These are phyloP conservation scores for Coleophoma cylindrospora DNA, from an alignment of 2,329 filamentous ascomycete species.

Conservation along the genomic window DNA sequence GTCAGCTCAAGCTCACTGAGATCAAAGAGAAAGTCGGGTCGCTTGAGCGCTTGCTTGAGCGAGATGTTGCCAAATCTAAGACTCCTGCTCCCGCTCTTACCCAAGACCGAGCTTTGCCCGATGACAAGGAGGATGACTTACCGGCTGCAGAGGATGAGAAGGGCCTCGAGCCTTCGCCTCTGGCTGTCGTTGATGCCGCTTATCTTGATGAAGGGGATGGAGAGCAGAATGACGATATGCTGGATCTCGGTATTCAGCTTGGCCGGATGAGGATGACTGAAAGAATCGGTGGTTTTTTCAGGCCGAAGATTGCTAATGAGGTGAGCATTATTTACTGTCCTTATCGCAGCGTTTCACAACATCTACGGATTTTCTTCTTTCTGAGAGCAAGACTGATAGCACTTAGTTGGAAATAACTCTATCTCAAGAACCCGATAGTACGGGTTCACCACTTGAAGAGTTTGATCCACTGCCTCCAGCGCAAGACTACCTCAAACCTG, in stretches of 20 bases:
- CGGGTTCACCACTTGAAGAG: constrained; percentile 10
- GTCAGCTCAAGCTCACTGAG: constrained; percentile 65
- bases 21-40: constrained; percentile 76
- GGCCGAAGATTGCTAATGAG: constrained; percentile 67
- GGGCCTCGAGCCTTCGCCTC: constrained; percentile 56
- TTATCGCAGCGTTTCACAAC: constrained; percentile 1
- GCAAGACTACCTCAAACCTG: constrained; percentile 56
- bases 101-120: constrained; percentile 27
- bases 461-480: constrained; percentile 16
- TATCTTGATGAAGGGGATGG: constrained; percentile 61
- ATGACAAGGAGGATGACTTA: constrained; percentile 41
- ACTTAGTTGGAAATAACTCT: background rate
- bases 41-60: constrained; percentile 64
- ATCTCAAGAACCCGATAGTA: constrained; percentile 2
- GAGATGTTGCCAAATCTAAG: constrained; percentile 53
- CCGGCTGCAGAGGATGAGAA: constrained; percentile 50
- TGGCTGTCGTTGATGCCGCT: constrained; percentile 59
- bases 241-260: constrained; percentile 67
- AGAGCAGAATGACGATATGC: constrained; percentile 50
- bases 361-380: too few species aligned
- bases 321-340: constrained; percentile 41
- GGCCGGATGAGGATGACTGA: constrained; percentile 72
- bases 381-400: background rate
- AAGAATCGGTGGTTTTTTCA: constrained; percentile 66
- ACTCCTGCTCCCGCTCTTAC: constrained; percentile 5